Evolutionary conservation across 495 filamentous ascomycete species (phyloP).

Genomic region (Trichocladium antarcticum): DNA sequence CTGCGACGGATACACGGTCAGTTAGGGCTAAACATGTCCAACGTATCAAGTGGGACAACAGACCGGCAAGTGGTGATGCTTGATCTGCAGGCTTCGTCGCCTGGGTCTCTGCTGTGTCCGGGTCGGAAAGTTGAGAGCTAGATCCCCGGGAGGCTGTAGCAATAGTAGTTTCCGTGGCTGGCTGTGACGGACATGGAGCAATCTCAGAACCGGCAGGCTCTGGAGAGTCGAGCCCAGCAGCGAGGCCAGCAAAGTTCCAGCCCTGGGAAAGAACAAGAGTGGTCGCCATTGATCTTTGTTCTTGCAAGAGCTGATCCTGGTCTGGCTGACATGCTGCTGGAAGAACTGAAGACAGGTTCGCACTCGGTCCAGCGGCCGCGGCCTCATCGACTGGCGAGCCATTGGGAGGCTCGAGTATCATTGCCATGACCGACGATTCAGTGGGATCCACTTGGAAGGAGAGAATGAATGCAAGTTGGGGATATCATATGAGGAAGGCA

Average conservation of each 20-base stretch:
- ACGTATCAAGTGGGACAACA: not conserved
- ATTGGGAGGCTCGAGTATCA: not conserved
- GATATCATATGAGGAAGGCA: not conserved
- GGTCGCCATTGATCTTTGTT: not conserved
- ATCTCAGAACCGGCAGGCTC: not conserved
- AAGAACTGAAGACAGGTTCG: not conserved
- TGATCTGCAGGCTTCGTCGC: not conserved
- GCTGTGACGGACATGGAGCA: not conserved
- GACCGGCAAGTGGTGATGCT: not conserved
- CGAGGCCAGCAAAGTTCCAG: slow-evolving; percentile 4
- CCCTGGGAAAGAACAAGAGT: not conserved
- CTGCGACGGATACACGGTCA: not conserved
- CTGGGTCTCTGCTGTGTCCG: not conserved
- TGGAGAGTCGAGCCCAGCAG: not conserved
- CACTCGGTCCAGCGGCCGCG: not conserved
- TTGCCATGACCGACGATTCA: not conserved
- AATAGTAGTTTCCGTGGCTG: not conserved
- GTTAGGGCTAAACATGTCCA: not conserved
- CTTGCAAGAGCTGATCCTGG: not conserved
- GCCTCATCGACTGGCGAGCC: not conserved
- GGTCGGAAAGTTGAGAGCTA: not conserved
- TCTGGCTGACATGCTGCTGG: not conserved
- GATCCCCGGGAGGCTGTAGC: not conserved
- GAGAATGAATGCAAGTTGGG: not conserved
- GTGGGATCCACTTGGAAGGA: not conserved